These are phyloP conservation scores for Aureobasidium sp. DNA, from an alignment of 2,329 filamentous ascomycete species.

Conservation along the genomic window DNA sequence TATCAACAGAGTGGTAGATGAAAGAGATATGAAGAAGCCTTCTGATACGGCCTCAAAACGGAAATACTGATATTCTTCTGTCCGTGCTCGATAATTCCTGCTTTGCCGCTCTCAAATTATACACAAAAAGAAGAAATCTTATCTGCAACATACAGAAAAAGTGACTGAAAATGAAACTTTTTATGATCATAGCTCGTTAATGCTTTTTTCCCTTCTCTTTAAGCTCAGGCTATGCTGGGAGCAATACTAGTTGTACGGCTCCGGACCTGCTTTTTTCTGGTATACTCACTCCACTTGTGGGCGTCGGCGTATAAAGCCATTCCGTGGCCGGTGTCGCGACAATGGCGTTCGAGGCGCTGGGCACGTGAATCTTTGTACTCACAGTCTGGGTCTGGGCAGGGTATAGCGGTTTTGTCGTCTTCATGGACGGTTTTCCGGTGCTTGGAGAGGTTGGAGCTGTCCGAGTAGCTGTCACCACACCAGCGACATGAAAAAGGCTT, in stretches of 20 bases:
- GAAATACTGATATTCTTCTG: background rate
- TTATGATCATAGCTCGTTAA: constrained; percentile 5
- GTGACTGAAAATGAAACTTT: background rate
- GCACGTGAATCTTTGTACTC: constrained; percentile 5
- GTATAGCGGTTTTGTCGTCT: constrained; percentile 9
- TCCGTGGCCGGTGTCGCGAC: constrained; percentile 10
- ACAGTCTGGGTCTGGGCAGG: constrained; percentile 1
- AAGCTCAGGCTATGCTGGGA: background rate
- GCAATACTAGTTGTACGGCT: constrained; percentile 9
- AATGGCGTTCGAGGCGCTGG: constrained; percentile 6
- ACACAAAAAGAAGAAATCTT: background rate
- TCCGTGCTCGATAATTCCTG: background rate
- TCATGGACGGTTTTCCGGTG: constrained; percentile 18
- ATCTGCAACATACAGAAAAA: constrained; percentile 1
- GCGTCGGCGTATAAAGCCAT: background rate
- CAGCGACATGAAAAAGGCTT: constrained; percentile 37
- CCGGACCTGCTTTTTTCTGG: background rate
- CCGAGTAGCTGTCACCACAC: constrained; percentile 29
- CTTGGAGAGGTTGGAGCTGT: constrained; percentile 28
- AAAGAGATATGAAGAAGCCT: background rate
- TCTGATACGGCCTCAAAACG: background rate
- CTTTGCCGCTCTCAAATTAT: background rate
- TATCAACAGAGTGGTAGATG: background rate
- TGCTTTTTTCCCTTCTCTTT: background rate
- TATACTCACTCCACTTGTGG: constrained; percentile 10